Evolutionary conservation across 345 rosid genomes (phyloP).

Genomic region (Brassica nigra): DNA sequence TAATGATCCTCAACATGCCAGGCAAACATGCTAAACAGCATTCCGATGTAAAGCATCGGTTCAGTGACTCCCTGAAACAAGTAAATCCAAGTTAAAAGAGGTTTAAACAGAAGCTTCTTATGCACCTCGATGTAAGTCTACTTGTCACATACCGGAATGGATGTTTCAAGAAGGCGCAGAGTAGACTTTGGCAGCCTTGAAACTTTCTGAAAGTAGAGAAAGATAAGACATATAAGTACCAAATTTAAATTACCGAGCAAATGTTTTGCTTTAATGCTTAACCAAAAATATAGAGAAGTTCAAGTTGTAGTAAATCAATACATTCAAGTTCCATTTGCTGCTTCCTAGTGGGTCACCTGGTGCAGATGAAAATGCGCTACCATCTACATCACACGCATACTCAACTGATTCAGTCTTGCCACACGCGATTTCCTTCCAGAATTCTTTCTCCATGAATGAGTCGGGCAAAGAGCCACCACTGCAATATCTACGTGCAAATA

Average conservation of each 20-base stretch:
- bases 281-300: slow-evolving; percentile 1
- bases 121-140: slow-evolving; percentile 5
- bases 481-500: slow-evolving; percentile 88
- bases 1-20: slow-evolving; percentile 99
- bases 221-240: slow-evolving; percentile 20
- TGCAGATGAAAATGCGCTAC: slow-evolving; percentile 97
- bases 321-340: slow-evolving; percentile 99
- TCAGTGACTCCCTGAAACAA: slow-evolving; percentile 95
- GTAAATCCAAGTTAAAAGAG: slow-evolving; percentile 14
- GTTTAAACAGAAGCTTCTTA: background rate
- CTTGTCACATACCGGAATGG: slow-evolving; percentile 69
- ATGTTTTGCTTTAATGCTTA: background rate
- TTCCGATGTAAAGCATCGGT: slow-evolving; percentile 99
- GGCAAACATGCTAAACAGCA: slow-evolving; percentile 98
- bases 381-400: slow-evolving; percentile 99
- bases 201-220: slow-evolving; percentile 62
- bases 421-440: slow-evolving; percentile 94
- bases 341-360: slow-evolving; percentile 84
- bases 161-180: slow-evolving; percentile 82
- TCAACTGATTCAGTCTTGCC: slow-evolving; percentile 98
- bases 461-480: slow-evolving; percentile 91
- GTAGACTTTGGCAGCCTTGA: slow-evolving; percentile 82
- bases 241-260: slow-evolving; percentile 2
- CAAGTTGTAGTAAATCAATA: slow-evolving; percentile 44
- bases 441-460: slow-evolving; percentile 94